Evolutionary conservation across 192 early-diverging fungal species (phyloP), one percentile per base, ranked within the genome.

Genomic region (Coemansia reversa): DNA sequence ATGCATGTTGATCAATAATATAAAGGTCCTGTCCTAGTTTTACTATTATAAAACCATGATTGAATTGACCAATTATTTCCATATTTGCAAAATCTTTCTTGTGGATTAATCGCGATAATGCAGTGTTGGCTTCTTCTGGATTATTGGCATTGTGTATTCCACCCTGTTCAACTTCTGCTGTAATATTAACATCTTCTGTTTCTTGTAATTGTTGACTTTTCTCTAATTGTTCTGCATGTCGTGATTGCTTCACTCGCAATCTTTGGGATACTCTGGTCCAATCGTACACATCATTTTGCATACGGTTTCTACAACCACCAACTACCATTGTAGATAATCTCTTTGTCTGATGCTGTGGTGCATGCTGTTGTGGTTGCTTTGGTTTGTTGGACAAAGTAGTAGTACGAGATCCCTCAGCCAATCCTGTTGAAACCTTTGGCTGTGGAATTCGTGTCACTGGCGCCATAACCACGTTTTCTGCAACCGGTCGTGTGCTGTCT

Each of bases 1-100:
- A 89, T 2, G 97, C 97, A 74, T 99, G 97, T 65, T 99, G 97
- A 76, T 99, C 97, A 55, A 99, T 86, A 45, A 99, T 93, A 70
- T 92, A 97, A 7, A 99, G 84, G 25, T 83, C 83, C 7, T 73
- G 68, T 70, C 81, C 67, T n/a, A 94, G 76, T 2, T 81, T 69
- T 0, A 83, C 85, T 11, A 99, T 83, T 52, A 99, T 99, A 72
- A 99, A 99, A 1, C 96, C 97, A 51, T 86, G 85, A 68, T 99
- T 99, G 83, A 99, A 99, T 74, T 99, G 97, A 2, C 97, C 97
- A 4, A 97, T 42, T 5, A 99, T 74, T 35, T 84, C 70, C 93
- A 99, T 98, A 2, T 66, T 51, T n/a, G 54, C 45, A 78, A 99
- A 99, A 58, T 97, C 94, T 0, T 52, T 22, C 65, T 97, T 93